Evolutionary conservation across 1,284 basidiomycete genomes (phyloP).

Genomic region (Moesziomyces globuligerus): DNA sequence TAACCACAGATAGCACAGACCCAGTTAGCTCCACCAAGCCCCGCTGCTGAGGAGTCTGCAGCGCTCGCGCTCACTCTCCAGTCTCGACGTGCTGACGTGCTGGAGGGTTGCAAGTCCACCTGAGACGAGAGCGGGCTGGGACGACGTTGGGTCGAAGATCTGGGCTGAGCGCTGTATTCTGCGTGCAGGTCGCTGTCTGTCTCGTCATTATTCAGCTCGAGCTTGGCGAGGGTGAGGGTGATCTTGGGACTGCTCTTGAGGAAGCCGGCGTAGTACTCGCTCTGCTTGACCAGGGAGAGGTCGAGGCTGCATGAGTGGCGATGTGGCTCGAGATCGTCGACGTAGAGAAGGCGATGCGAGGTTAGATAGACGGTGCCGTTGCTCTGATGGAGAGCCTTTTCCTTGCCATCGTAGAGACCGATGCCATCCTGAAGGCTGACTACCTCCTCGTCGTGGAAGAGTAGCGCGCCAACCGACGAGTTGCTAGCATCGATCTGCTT

Average conservation of each 20-base stretch:
- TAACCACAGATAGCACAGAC: conserved; percentile 58
- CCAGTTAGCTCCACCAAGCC: conserved; percentile 40
- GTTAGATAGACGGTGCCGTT: conserved; percentile 80
- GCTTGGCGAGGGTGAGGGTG: conserved; percentile 72
- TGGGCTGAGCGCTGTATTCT: background rate
- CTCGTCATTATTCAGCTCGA: conserved; percentile 22
- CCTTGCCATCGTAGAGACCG: conserved; percentile 71
- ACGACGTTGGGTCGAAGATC: conserved; percentile 13
- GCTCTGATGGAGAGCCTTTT: conserved; percentile 81
- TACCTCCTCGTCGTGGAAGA: conserved; percentile 58
- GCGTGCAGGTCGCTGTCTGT: conserved; percentile 29
- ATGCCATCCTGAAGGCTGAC: conserved; percentile 56
- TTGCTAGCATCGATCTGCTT: conserved; percentile 56
- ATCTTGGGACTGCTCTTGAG: conserved; percentile 90
- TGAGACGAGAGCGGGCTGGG: conserved; percentile 15
- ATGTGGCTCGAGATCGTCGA: conserved; percentile 74
- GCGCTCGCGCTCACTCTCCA: conserved; percentile 37
- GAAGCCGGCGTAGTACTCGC: conserved; percentile 90
- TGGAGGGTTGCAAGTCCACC: conserved; percentile 2
- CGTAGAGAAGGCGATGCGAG: conserved; percentile 84
- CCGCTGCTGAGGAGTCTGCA: conserved; percentile 24
- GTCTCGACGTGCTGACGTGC: conserved; percentile 26
- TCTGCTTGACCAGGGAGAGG: conserved; percentile 77
- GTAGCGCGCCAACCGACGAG: conserved; percentile 55
- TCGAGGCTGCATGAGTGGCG: conserved; percentile 69